Evolutionary conservation across 179 eudicot species (phyloP).

Genomic region (Beta lomatogona): DNA sequence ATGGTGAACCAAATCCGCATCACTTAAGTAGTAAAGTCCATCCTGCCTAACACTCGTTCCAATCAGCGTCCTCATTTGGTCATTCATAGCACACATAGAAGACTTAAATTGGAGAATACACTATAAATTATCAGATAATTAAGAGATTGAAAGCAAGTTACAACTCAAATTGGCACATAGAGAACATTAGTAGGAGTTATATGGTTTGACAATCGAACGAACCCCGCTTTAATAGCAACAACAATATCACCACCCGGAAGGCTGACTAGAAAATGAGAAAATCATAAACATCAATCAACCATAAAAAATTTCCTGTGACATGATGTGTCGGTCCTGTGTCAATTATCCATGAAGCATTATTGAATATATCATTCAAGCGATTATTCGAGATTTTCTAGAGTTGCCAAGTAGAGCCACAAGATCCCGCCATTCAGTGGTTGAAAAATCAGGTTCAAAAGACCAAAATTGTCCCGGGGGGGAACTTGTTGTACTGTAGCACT

Average conservation of each 20-base stretch:
- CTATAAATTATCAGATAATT: not conserved
- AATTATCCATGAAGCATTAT: not conserved
- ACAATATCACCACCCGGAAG: not conserved
- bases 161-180: not conserved
- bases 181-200: not conserved
- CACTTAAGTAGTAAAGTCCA: not conserved
- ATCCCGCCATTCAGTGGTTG: too few relatives aligned
- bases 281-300: not conserved
- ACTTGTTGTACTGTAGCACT: accelerated
- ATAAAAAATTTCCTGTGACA: not conserved
- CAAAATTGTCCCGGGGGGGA: too few relatives aligned
- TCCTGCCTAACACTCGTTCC: not conserved
- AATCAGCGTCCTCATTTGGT: not conserved
- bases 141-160: not conserved
- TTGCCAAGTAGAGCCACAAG: not conserved
- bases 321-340: not conserved
- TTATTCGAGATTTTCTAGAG: not conserved
- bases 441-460: too few relatives aligned
- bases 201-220: not conserved
- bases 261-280: not conserved
- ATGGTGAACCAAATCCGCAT: not conserved
- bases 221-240: not conserved
- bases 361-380: not conserved
- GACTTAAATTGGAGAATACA: not conserved
- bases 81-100: not conserved